These are phyloP conservation scores for Aspergillus awamori DNA, from an alignment of 2,329 filamentous ascomycete genomes.

Conservation along the genomic window DNA sequence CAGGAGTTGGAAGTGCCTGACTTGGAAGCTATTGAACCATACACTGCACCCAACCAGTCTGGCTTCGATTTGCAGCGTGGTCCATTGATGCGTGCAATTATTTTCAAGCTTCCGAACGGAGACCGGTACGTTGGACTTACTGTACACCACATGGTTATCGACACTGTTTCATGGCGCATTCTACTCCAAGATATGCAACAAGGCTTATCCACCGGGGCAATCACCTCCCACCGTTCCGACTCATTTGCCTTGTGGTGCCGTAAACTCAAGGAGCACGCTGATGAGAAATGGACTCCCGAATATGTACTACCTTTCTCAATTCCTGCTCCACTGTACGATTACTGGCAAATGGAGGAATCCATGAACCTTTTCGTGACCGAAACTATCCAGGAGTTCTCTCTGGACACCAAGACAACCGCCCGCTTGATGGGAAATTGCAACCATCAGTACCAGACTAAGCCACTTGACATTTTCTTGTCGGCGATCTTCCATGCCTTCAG, in stretches of 20 bases:
- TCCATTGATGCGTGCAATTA: not conserved
- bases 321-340: not conserved
- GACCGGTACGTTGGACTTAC: conserved; percentile 3
- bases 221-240: conserved; percentile 40
- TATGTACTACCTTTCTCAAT: not conserved
- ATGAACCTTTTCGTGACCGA: conserved; percentile 56
- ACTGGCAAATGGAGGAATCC: conserved; percentile 36
- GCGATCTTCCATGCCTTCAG: conserved; percentile 23
- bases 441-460: conserved; percentile 18
- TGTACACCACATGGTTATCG: conserved; percentile 19
- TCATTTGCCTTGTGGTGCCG: conserved; percentile 15
- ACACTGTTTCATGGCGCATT: conserved; percentile 21
- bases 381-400: conserved; percentile 23
- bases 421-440: conserved; percentile 15
- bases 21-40: not conserved
- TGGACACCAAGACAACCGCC: not conserved
- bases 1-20: not conserved
- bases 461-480: conserved; percentile 27
- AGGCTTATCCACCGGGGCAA: conserved; percentile 44
- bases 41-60: not conserved
- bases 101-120: conserved; percentile 6
- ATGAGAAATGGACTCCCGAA: not conserved
- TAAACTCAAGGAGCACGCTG: conserved; percentile 50
- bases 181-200: conserved; percentile 16
- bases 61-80: conserved; percentile 3